These are phyloP conservation scores for Pyrenopolyporus hunteri DNA, from an alignment of 495 filamentous ascomycete genomes.

Conservation along the genomic window DNA sequence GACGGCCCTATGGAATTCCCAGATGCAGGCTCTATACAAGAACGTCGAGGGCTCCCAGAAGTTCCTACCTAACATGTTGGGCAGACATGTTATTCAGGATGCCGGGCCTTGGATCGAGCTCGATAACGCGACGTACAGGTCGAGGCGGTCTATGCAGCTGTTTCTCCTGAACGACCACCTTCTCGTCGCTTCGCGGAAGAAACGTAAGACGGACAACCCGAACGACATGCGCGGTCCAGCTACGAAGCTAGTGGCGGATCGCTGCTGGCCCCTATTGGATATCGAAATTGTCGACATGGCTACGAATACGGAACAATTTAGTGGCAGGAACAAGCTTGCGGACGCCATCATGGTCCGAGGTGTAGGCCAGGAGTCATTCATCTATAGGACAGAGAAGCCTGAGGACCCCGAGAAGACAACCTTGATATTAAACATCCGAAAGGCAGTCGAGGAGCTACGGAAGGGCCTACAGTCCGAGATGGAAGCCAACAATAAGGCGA, in stretches of 20 bases:
- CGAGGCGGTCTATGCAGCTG: constrained; percentile 80
- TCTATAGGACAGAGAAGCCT: constrained; percentile 81
- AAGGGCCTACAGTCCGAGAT: constrained; percentile 81
- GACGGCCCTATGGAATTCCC: constrained; percentile 93
- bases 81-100: constrained; percentile 89
- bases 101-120: constrained; percentile 92
- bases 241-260: constrained; percentile 85
- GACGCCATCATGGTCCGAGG: constrained; percentile 89
- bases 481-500: constrained; percentile 75
- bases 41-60: constrained; percentile 96
- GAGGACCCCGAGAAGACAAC: constrained; percentile 76
- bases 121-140: constrained; percentile 96
- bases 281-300: constrained; percentile 91
- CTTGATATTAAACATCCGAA: constrained; percentile 85
- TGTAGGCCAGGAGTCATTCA: constrained; percentile 88
- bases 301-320: constrained; percentile 61
- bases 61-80: constrained; percentile 87
- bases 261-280: constrained; percentile 93
- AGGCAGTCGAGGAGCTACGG: constrained; percentile 87
- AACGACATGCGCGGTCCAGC: constrained; percentile 66
- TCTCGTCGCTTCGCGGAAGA: constrained; percentile 86
- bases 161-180: constrained; percentile 95
- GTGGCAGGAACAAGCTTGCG: constrained; percentile 69
- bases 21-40: constrained; percentile 89
- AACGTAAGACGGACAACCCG: constrained; percentile 76